Evolutionary conservation across 163 green algal genomes (phyloP), one percentile per base, ranked within the genome.

Genomic region (Volvox carteri): DNA sequence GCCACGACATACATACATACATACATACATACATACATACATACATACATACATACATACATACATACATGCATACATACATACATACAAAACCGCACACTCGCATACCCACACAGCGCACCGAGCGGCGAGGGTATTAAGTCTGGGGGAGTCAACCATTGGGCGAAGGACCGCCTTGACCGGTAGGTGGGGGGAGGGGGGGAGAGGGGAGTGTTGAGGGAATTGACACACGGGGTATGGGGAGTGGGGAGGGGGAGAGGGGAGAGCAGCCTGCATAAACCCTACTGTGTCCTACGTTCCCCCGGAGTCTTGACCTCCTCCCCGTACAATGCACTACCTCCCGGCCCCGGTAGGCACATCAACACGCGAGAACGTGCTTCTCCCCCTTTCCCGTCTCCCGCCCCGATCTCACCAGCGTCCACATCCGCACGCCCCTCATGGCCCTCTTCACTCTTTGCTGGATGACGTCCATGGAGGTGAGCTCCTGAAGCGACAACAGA

Each of bases 391-490:
- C 33, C 68, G 3, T 11, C 18, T 79, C 6, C 39, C 73, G 25
- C 44, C 28, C 30, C 16, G 9, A 12, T 12, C 75, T 70, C 75
- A 84, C 75, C 75, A 48, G 0, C 16, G 46, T 70, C 77, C 77
- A 85, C 5, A 50, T 33, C 33, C 46, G 54, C 52, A 85, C 54
- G 5, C 77, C 77, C 35, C 33, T 16, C 77, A 74, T 74, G 52
- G 77, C 77, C 0, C 2, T 39, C 52, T 56, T n/a, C 19, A 85
- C 77, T 2, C 77, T 52, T 35, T 73, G 28, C 18, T 56, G 77
- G 35, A 85, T 85, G 1, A 56, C 77, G 37, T 85, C 77, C 77
- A 85, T 74, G 21, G 52, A 37, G 12, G 77, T 85, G 14, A 85
- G 37, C 28, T 74, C 54, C 77, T 85, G 77, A 1, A 4, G 46